These are phyloP conservation scores for Sporobolomyces pararoseus DNA, from an alignment of 768 basidiomycete species.

Conservation along the genomic window DNA sequence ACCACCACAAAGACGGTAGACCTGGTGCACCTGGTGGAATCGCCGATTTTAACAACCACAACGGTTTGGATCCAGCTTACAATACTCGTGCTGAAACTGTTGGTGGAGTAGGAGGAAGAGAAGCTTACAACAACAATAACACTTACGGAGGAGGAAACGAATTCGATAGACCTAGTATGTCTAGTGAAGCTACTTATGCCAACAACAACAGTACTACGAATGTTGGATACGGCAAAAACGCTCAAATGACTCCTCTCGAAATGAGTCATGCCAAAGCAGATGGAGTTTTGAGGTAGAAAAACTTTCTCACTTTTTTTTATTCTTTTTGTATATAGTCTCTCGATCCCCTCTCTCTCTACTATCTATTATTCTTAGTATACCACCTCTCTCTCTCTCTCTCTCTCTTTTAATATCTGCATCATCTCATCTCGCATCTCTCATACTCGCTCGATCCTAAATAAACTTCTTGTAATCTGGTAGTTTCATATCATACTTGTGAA, in stretches of 20 bases:
- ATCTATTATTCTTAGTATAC: too few species aligned
- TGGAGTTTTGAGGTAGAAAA: not conserved
- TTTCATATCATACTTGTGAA: too few species aligned
- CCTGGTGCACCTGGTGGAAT: slow-evolving; percentile 31
- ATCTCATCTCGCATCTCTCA: too few species aligned
- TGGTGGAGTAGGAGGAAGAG: too few species aligned
- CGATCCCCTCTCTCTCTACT: not conserved
- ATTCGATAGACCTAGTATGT: slow-evolving; percentile 17
- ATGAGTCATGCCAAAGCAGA: slow-evolving; percentile 16
- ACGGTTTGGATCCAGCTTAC: not conserved
- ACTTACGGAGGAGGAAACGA: not conserved
- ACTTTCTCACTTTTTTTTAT: not conserved
- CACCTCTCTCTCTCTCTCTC: too few species aligned
- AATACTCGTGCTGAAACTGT: too few species aligned
- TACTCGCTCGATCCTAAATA: too few species aligned
- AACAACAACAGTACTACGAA: not conserved
- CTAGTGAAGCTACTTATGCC: slow-evolving; percentile 9
- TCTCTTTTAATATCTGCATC: not conserved
- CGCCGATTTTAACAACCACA: not conserved
- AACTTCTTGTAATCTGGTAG: too few species aligned
- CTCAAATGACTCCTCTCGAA: slow-evolving; percentile 15
- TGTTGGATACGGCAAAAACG: not conserved
- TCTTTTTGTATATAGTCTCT: not conserved
- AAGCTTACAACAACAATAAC: too few species aligned
- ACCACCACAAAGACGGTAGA: slow-evolving; percentile 23